Base-by-base conservation (phyloP, 148 eudicot species). In the Nepenthes mirabilis region DNA sequence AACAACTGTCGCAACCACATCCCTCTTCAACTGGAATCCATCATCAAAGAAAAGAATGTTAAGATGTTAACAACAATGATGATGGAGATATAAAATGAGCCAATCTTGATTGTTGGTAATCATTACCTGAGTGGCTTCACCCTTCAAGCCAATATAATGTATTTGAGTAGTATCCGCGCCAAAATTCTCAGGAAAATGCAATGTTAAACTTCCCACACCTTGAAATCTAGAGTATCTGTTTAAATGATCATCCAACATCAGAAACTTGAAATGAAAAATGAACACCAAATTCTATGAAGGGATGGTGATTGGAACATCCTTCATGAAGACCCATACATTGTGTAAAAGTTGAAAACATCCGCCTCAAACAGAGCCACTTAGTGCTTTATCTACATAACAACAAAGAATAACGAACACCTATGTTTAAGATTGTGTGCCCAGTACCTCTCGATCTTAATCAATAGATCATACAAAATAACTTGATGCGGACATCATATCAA, bases 51-150 rank as follows among this genome's bases (percentile, higher is more conserved):
- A 55, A 55, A 36, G 23, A 45, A 33, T 43, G 36, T 32, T 9
- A 32, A 47, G 59, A 56, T 11, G 11, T 56, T 65, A 64, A 56
- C 34, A 34, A 0, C 37, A 37, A 36, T 55, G 62, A 33, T 14
- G 32, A 33, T 43, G 33, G 11, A 64, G 34, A 47, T 34, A 58
- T 55, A 9, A 11, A 14, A 55, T 23, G 33, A 37, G 58, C 55
- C 37, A 33, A 6, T 52, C 52, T 14, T 36, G 11, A 14, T 8
- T 43, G 33, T 48, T 36, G 4, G 35, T 36, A 45, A 55, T 35
- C 43, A 55, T 34, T 80, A 93, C 98, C 91, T 88, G 91, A 11
- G 99, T 93, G 45, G 96, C 99, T 83, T 88, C 95, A 63, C 99
- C 99, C 77, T 88, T 93, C 56, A 93, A 74, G 62, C 99, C 99